Percentiles rank a stretch among this genome's conserved stretches.
Conservation (phyloP, 31 red algal species). For the Asparagopsis taxiformis region DNA sequence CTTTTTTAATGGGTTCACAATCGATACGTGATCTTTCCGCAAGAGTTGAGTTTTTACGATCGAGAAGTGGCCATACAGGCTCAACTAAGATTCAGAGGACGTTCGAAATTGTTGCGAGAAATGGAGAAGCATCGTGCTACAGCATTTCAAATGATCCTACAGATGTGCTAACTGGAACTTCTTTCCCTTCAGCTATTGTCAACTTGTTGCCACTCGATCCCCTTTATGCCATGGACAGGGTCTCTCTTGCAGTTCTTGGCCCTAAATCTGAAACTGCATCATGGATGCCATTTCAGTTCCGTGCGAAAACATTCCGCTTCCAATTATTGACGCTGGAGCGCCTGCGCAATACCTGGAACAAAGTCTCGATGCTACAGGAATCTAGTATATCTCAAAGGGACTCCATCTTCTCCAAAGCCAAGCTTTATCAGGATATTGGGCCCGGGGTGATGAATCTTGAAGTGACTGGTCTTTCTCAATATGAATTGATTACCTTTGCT, state of each 20-base stretch:
- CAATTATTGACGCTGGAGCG: background rate
- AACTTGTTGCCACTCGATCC: slow-evolving; percentile 17
- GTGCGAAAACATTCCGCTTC: slow-evolving; percentile 5
- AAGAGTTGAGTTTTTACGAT: background rate
- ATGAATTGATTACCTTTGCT: background rate
- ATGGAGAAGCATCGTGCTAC: background rate
- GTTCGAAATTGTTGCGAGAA: background rate
- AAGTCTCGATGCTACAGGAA: background rate
- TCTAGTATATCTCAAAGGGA: background rate
- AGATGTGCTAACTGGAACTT: too few relatives aligned
- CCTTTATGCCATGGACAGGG: slow-evolving; percentile 30
- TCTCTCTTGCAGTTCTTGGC: background rate
- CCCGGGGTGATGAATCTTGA: background rate
- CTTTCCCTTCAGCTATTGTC: background rate
- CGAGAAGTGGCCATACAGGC: background rate
- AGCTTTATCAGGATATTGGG: background rate
- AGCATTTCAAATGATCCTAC: background rate
- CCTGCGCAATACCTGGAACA: background rate
- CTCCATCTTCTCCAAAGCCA: background rate
- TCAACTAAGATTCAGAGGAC: background rate
- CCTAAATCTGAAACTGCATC: background rate
- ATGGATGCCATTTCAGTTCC: background rate
- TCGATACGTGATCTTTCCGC: background rate
- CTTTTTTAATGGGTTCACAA: background rate
- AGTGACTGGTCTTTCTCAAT: background rate